A percentile compares a stretch with the other conserved stretches of the same genome.
These are phyloP conservation scores for Trichophyton rubrum DNA, from an alignment of 2,329 filamentous ascomycete species.

Conservation along the genomic window DNA sequence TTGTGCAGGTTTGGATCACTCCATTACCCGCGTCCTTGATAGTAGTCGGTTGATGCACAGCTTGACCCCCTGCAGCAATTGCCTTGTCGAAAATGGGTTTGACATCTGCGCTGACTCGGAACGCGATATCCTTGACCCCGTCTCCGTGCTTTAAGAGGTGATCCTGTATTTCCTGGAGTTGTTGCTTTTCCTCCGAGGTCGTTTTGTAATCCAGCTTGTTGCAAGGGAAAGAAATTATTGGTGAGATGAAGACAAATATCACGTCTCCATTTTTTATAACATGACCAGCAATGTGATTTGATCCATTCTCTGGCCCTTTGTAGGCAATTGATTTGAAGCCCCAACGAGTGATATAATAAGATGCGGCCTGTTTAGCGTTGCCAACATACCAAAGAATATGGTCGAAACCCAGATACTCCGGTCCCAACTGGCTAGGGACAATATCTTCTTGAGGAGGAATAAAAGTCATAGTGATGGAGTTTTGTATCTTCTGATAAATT, in stretches of 20 bases:
- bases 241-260: constrained; percentile 73
- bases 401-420: constrained; percentile 52
- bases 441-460: constrained; percentile 10
- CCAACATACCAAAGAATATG: constrained; percentile 88
- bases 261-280: constrained; percentile 65
- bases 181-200: constrained; percentile 46
- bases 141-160: constrained; percentile 77
- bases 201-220: constrained; percentile 43
- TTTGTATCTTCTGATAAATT: background rate
- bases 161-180: constrained; percentile 59
- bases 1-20: constrained; percentile 56
- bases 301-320: constrained; percentile 73
- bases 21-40: constrained; percentile 47
- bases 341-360: constrained; percentile 72
- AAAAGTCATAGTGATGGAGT: background rate
- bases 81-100: constrained; percentile 61
- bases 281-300: constrained; percentile 63
- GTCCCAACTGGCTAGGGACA: constrained; percentile 16
- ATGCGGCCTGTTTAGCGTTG: constrained; percentile 82
- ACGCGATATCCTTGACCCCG: constrained; percentile 83
- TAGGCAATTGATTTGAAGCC: constrained; percentile 72
- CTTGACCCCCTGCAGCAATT: constrained; percentile 52
- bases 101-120: constrained; percentile 66
- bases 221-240: constrained; percentile 37
- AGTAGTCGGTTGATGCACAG: constrained; percentile 49